Conservation (phyloP, 257 asterid species). For the Fraxinus pennsylvanica region DNA sequence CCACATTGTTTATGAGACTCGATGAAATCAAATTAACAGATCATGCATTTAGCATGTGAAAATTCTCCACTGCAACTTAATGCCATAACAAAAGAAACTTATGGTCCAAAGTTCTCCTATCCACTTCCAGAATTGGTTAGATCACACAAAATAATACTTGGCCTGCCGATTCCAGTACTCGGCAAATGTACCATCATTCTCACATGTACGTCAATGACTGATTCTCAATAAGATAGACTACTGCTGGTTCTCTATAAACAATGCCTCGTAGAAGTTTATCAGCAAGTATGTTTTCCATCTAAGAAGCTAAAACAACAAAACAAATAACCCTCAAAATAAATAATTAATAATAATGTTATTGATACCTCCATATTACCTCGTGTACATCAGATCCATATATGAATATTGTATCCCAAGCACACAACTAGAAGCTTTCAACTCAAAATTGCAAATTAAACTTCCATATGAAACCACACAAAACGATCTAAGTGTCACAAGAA, state of each 20-base stretch:
- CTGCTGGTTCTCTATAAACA: background rate
- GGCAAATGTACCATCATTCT: background rate
- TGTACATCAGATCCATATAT: background rate
- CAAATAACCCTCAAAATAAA: background rate
- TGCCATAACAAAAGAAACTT: background rate
- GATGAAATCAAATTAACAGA: background rate
- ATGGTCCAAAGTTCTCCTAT: background rate
- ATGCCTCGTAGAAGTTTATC: background rate
- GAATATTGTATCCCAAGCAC: background rate
- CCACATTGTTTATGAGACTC: background rate
- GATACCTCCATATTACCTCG: too few relatives aligned
- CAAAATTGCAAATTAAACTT: constrained; percentile 16
- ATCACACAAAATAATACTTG: background rate
- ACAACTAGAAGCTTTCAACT: background rate
- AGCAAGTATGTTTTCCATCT: background rate
- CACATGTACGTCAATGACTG: background rate
- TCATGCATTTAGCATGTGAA: background rate
- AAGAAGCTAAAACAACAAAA: background rate
- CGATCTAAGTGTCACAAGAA: constrained; percentile 4
- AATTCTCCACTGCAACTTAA: background rate
- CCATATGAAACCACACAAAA: background rate
- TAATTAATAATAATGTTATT: too few relatives aligned
- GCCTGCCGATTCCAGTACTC: background rate
- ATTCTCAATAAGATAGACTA: background rate
- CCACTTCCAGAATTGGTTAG: background rate